Percentiles rank a stretch among this genome's conserved stretches.
phyloP scores from a whole-genome alignment of 495 filamentous ascomycete species.

The Pseudomonodictys pantanalensis region DNA sequence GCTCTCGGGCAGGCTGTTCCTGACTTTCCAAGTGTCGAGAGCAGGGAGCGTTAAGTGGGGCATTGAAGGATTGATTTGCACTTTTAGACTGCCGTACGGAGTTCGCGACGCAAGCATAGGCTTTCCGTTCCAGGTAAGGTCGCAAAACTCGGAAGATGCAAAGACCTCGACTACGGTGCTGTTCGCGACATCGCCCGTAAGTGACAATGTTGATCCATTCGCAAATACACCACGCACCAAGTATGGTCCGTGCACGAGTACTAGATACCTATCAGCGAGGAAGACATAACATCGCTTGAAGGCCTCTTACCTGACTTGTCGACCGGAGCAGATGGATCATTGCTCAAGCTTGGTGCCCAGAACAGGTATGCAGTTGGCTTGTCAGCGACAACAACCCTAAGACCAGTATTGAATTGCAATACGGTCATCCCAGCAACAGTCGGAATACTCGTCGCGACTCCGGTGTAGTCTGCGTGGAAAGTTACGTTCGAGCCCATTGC shows the following conservation, averaged over 20 bases:
- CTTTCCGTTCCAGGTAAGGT: slow-evolving; percentile 36
- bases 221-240: slow-evolving; percentile 30
- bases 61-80: slow-evolving; percentile 9
- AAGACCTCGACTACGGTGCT: slow-evolving; percentile 34
- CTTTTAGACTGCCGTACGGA: slow-evolving; percentile 34
- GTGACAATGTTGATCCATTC: slow-evolving; percentile 15
- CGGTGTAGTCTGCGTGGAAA: slow-evolving; percentile 39
- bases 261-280: background rate
- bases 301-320: slow-evolving; percentile 12
- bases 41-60: slow-evolving; percentile 20
- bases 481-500: slow-evolving; percentile 43
- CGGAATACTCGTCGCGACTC: slow-evolving; percentile 44
- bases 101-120: slow-evolving; percentile 16
- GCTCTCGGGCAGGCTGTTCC: slow-evolving; percentile 36
- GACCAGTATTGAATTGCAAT: slow-evolving; percentile 46
- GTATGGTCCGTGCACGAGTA: slow-evolving; percentile 38
- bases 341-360: slow-evolving; percentile 55
- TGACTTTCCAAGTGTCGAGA: slow-evolving; percentile 35
- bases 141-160: slow-evolving; percentile 13
- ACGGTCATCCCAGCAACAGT: slow-evolving; percentile 50
- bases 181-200: slow-evolving; percentile 34
- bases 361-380: slow-evolving; percentile 52
- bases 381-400: slow-evolving; percentile 52
- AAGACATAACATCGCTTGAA: background rate
- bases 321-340: slow-evolving; percentile 47